Evolutionary conservation across 352 stramenopile species (phyloP).

Genomic region (Globisporangium perplexum): DNA sequence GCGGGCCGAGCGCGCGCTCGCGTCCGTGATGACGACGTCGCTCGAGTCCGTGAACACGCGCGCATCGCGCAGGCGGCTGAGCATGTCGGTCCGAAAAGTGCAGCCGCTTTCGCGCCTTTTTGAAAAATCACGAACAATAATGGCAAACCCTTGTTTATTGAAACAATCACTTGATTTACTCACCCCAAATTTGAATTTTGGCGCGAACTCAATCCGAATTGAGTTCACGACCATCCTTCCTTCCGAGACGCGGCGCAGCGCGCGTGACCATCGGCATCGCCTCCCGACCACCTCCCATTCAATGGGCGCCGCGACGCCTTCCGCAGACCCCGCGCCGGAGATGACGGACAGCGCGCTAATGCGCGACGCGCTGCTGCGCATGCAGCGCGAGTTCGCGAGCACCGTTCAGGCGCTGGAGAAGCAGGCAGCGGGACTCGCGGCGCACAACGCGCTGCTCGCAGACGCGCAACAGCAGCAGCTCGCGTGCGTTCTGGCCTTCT

Average conservation of each 20-base stretch:
- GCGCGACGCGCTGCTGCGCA: slow-evolving; percentile 42
- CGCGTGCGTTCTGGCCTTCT: slow-evolving; percentile 12
- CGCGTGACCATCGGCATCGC: background rate
- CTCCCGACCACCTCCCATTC: too few species aligned
- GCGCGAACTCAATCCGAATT: too few species aligned
- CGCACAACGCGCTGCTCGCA: slow-evolving; percentile 45
- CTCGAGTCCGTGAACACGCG: slow-evolving; percentile 61
- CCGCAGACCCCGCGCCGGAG: background rate
- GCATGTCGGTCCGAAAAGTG: too few species aligned
- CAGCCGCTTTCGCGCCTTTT: background rate
- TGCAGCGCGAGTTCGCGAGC: slow-evolving; percentile 58
- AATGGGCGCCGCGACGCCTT: background rate
- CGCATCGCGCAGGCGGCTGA: slow-evolving; percentile 50
- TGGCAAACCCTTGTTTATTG: too few species aligned
- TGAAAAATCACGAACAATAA: too few species aligned
- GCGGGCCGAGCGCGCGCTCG: slow-evolving; percentile 11
- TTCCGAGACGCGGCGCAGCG: background rate
- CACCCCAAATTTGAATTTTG: background rate
- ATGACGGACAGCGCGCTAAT: slow-evolving; percentile 24
- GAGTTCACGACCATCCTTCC: too few species aligned
- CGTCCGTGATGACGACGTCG: slow-evolving; percentile 42
- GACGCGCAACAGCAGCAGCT: slow-evolving; percentile 13
- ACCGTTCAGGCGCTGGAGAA: slow-evolving; percentile 51
- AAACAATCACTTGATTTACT: too few species aligned
- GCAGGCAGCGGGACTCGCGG: slow-evolving; percentile 33